These are phyloP conservation scores for Sordariomycetes sp. DNA, from an alignment of 2,329 filamentous ascomycete species.

Conservation along the genomic window DNA sequence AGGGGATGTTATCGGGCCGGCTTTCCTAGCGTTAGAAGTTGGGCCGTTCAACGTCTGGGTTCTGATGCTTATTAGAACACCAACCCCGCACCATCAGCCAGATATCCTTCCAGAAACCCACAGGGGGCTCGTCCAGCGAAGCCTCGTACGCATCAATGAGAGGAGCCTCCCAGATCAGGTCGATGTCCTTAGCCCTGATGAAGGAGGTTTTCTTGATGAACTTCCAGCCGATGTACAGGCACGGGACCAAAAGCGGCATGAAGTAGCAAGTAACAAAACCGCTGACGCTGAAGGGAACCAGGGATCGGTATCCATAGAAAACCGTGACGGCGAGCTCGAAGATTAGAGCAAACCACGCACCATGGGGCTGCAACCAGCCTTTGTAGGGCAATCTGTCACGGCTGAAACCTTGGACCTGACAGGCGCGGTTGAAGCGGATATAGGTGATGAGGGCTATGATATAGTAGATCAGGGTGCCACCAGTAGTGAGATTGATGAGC, in stretches of 20 bases:
- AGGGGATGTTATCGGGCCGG: too few species aligned
- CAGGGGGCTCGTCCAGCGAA: too few species aligned
- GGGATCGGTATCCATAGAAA: conserved; percentile 41
- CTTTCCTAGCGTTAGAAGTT: too few species aligned
- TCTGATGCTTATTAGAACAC: too few species aligned
- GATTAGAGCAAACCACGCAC: conserved; percentile 29
- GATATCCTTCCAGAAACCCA: too few species aligned
- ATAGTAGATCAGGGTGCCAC: conserved; percentile 33
- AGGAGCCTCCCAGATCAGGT: conserved; percentile 26
- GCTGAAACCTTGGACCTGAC: conserved; percentile 46
- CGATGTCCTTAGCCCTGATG: conserved; percentile 38
- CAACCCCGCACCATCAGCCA: too few species aligned
- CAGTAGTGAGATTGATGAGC: conserved; percentile 30
- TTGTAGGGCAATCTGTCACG: conserved; percentile 41
- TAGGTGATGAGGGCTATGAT: conserved; percentile 50
- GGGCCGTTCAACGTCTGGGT: too few species aligned
- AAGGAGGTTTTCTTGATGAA: conserved; percentile 43
- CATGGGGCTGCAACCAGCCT: conserved; percentile 45
- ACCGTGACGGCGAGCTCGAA: conserved; percentile 29
- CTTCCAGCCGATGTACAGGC: conserved; percentile 49
- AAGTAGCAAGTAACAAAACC: conserved; percentile 46
- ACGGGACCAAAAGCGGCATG: conserved; percentile 33
- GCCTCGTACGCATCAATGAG: too few species aligned
- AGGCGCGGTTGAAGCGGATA: conserved; percentile 57
- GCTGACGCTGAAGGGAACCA: conserved; percentile 32